Percentiles rank a stretch among this genome's conserved stretches.
These are phyloP conservation scores for Lycium ferocissimum DNA, from an alignment of 257 asterid species.

Conservation along the genomic window DNA sequence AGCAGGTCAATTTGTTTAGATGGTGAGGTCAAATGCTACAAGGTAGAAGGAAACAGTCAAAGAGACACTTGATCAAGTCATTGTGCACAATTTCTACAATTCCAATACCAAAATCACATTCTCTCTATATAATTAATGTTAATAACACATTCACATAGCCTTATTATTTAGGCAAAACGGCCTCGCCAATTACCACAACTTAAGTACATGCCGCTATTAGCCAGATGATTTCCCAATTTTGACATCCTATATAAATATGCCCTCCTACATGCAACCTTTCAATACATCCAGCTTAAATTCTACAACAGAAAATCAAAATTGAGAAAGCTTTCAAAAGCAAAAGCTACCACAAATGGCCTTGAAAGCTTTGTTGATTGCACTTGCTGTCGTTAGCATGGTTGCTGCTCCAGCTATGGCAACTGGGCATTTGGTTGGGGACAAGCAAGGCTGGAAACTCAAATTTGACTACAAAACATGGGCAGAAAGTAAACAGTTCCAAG, in stretches of 20 bases:
- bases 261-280: not conserved
- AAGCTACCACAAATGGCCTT: conserved; percentile 37
- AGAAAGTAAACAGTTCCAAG: conserved; percentile 34
- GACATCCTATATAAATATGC: not conserved
- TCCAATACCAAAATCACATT: too few relatives aligned
- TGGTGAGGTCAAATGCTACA: too few relatives aligned
- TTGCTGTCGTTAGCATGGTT: conserved; percentile 22
- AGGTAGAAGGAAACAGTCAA: too few relatives aligned
- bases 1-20: too few relatives aligned
- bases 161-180: too few relatives aligned
- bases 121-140: too few relatives aligned
- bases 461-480: conserved; percentile 45
- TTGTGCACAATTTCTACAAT: too few relatives aligned
- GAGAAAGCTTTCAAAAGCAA: not conserved
- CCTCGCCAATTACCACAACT: too few relatives aligned
- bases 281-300: not conserved
- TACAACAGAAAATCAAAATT: not conserved
- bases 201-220: too few relatives aligned
- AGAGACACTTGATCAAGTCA: too few relatives aligned
- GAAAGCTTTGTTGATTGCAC: conserved; percentile 31
- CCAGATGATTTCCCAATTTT: not conserved
- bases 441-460: conserved; percentile 38
- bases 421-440: conserved; percentile 43
- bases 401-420: conserved; percentile 36
- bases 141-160: too few relatives aligned